These are phyloP conservation scores for Trichoderma semiorbis DNA, from an alignment of 2,329 filamentous ascomycete species.

Conservation along the genomic window DNA sequence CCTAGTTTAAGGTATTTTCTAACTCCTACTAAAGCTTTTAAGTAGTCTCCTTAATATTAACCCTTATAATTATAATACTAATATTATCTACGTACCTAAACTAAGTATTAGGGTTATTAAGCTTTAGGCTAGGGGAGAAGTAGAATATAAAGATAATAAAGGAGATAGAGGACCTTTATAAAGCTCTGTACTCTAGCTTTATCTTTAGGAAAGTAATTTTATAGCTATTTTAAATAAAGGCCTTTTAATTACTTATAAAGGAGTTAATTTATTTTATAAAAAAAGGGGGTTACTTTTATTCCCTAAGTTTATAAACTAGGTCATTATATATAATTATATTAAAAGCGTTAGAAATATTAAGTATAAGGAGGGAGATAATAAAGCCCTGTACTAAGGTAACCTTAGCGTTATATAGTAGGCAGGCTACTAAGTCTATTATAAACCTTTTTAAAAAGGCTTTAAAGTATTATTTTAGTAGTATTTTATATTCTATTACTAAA, in stretches of 20 bases:
- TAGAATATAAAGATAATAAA: background rate
- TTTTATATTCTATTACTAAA: too few species aligned
- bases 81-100: background rate
- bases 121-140: background rate
- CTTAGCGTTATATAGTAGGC: too few species aligned
- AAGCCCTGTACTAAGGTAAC: too few species aligned
- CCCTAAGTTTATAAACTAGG: background rate
- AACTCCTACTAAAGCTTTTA: background rate
- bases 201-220: background rate
- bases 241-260: background rate
- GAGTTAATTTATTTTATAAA: background rate
- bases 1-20: background rate
- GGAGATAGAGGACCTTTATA: background rate
- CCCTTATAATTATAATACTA: background rate
- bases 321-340: background rate
- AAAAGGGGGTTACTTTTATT: background rate
- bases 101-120: background rate
- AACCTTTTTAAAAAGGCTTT: too few species aligned
- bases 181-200: background rate
- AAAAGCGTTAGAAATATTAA: background rate
- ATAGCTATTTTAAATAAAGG: background rate
- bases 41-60: too few species aligned
- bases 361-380: too few species aligned
- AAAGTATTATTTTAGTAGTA: too few species aligned
- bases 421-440: too few species aligned